phyloP scores from a whole-genome alignment of 345 rosid species.

The Eucalyptus leucophloia region DNA sequence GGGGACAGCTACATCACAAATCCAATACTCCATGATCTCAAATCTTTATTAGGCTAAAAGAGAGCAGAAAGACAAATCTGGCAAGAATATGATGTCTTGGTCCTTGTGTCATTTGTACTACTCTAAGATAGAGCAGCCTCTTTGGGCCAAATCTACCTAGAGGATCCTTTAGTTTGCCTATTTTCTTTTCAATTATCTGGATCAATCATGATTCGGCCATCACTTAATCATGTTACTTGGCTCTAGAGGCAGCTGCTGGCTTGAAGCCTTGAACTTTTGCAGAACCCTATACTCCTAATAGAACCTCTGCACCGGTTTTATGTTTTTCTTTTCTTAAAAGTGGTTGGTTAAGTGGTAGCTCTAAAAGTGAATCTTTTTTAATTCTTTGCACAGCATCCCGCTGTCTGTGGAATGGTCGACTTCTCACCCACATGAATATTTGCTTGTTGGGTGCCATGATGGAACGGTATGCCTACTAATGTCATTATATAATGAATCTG shows the following conservation, averaged over 20 bases:
- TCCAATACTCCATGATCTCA: not conserved
- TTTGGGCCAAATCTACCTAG: not conserved
- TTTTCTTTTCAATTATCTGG: not conserved
- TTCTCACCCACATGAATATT: constrained; percentile 43
- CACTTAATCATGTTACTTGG: not conserved
- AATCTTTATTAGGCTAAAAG: not conserved
- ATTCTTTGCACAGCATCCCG: constrained; percentile 49
- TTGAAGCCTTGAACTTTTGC: not conserved
- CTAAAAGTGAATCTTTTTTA: not conserved
- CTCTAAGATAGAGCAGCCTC: not conserved
- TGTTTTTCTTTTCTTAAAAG: not conserved
- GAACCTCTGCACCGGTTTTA: not conserved
- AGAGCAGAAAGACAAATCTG: not conserved
- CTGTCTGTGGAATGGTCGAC: constrained; percentile 87
- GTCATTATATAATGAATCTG: not conserved
- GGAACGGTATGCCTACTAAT: constrained; percentile 42
- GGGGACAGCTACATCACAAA: not conserved
- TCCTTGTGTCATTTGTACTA: not conserved
- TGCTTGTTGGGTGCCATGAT: constrained; percentile 95
- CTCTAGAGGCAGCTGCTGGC: not conserved
- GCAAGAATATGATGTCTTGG: not conserved
- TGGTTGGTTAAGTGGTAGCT: not conserved
- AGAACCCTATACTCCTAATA: not conserved
- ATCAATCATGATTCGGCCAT: not conserved
- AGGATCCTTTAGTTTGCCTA: not conserved